These are phyloP conservation scores for Arctostaphylos glauca DNA, from an alignment of 148 eudicot species.

Conservation along the genomic window DNA sequence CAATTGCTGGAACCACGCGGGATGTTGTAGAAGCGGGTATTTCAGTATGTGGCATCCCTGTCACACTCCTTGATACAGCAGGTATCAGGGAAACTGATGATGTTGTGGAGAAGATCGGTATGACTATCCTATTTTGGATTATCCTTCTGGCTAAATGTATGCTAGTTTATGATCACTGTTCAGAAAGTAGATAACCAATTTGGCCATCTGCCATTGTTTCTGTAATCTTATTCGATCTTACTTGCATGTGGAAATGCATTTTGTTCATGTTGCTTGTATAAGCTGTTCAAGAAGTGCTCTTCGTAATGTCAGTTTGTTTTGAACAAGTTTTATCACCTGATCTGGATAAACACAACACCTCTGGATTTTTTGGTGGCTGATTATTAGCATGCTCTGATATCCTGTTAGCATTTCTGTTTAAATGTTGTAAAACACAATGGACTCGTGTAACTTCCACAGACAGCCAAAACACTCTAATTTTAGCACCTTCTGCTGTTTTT, in stretches of 20 bases:
- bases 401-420: neutral
- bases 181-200: neutral
- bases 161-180: neutral
- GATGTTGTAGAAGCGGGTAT: conserved; percentile 90
- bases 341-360: neutral
- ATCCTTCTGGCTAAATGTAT: neutral
- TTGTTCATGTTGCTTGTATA: neutral
- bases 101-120: conserved; percentile 90
- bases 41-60: conserved; percentile 75
- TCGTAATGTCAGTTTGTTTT: neutral
- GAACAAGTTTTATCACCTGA: neutral
- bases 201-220: neutral
- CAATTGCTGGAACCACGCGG: conserved; percentile 95
- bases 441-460: neutral
- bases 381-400: neutral
- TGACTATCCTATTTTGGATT: conserved; percentile 13
- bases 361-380: neutral
- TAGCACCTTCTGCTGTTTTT: neutral
- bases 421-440: neutral
- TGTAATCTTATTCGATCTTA: neutral
- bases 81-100: conserved; percentile 95
- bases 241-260: neutral
- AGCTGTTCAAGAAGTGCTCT: neutral
- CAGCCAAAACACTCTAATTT: neutral
- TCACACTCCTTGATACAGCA: conserved; percentile 95